Percentiles rank a stretch among this genome's conserved stretches.
These are phyloP conservation scores for Phytopythium kandeliae DNA, from an alignment of 352 stramenopile species.

Conservation along the genomic window DNA sequence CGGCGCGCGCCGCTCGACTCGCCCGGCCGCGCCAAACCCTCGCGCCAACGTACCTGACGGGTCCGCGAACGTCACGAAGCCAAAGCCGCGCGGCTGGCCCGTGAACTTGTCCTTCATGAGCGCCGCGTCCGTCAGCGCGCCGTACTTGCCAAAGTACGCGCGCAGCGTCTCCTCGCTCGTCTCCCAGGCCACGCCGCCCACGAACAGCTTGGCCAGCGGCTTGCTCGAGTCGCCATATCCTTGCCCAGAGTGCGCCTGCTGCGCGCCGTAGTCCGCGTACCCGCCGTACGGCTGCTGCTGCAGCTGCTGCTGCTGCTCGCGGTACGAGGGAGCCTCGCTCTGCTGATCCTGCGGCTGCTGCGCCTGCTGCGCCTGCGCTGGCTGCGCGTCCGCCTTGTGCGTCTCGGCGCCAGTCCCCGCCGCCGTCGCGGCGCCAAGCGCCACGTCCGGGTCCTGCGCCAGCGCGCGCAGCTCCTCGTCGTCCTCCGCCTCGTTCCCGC, in stretches of 20 bases:
- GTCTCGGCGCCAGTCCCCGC: slow-evolving; percentile 9
- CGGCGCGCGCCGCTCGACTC: neutral
- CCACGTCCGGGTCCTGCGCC: slow-evolving; percentile 43
- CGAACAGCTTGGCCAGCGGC: slow-evolving; percentile 85
- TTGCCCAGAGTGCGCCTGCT: slow-evolving; percentile 29
- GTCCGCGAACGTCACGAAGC: slow-evolving; percentile 93
- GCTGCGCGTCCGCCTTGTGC: slow-evolving; percentile 4
- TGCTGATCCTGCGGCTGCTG: slow-evolving; percentile 15
- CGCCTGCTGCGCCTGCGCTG: slow-evolving; percentile 5
- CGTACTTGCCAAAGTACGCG: slow-evolving; percentile 88
- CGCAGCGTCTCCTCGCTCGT: slow-evolving; percentile 91
- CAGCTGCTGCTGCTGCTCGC: slow-evolving; percentile 20
- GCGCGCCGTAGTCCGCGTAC: slow-evolving; percentile 20
- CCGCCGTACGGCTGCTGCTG: slow-evolving; percentile 11
- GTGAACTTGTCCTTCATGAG: slow-evolving; percentile 94
- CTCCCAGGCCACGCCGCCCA: slow-evolving; percentile 89
- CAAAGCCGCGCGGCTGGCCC: slow-evolving; percentile 88
- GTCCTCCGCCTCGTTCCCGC: slow-evolving; percentile 27
- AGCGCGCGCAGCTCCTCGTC: slow-evolving; percentile 68
- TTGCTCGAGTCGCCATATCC: slow-evolving; percentile 15
- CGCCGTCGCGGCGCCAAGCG: neutral
- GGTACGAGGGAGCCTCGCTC: neutral
- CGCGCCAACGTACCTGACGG: slow-evolving; percentile 46
- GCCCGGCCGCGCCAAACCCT: neutral
- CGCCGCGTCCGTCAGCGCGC: slow-evolving; percentile 76